Conservation (phyloP, 768 basidiomycete species). For the Russula virescens region DNA sequence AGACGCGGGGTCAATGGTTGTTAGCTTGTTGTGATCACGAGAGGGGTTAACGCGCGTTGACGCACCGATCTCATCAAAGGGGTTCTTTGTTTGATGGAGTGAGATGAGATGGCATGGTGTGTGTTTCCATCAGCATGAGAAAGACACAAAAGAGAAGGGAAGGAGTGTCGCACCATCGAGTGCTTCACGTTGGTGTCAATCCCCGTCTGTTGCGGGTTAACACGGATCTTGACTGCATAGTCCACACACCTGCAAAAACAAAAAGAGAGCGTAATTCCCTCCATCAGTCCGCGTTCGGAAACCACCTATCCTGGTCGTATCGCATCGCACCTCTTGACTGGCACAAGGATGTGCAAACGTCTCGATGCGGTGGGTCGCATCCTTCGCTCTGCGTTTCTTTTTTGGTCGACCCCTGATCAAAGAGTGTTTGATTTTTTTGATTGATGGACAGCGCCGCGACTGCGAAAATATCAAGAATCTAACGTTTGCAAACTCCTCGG, state of each 20-base stretch:
- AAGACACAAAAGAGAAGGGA: neutral
- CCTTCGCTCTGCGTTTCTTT: neutral
- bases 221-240: conserved; percentile 97
- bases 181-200: conserved; percentile 98
- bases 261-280: neutral
- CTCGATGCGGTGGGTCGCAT: conserved; percentile 75
- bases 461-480: neutral
- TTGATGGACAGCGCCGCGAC: too few relatives aligned
- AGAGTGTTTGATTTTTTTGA: neutral
- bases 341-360: conserved; percentile 86
- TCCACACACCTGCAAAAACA: conserved; percentile 75
- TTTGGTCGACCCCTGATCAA: too few relatives aligned
- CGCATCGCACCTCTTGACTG: conserved; percentile 71
- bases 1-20: neutral
- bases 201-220: conserved; percentile 91
- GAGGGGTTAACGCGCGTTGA: too few relatives aligned
- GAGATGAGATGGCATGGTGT: neutral
- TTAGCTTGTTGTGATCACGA: too few relatives aligned
- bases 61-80: conserved; percentile 96
- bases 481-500: conserved; percentile 7
- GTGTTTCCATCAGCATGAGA: neutral
- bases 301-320: too few relatives aligned
- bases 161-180: conserved; percentile 70
- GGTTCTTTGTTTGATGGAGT: conserved; percentile 55
- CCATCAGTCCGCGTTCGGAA: neutral